Evolutionary conservation across 441 rosid genomes (phyloP).

Genomic region (Melastoma candidum): DNA sequence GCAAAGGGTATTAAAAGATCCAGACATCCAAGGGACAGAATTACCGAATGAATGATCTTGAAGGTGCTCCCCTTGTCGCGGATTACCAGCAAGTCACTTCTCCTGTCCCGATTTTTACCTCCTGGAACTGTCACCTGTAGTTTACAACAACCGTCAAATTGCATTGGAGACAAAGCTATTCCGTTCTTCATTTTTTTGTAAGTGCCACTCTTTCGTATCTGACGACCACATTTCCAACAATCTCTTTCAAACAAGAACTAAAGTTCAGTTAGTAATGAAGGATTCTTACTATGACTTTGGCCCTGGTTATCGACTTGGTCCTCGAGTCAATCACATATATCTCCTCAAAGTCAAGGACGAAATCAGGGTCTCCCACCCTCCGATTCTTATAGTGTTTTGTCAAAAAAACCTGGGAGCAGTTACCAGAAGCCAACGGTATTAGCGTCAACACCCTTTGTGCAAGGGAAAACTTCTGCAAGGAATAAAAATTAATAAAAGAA

Average conservation of each 20-base stretch:
- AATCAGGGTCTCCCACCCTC: conserved; percentile 69
- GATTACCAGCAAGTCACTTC: conserved; percentile 67
- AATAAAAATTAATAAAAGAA: no score
- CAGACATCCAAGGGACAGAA: conserved; percentile 4
- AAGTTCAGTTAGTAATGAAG: neutral
- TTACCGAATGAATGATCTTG: conserved; percentile 58
- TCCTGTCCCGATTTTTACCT: conserved; percentile 75
- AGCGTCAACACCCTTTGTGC: neutral
- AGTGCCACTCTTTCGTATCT: no score
- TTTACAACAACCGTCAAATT: neutral
- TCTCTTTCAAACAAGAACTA: neutral
- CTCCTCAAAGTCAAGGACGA: conserved; percentile 90
- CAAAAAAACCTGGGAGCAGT: conserved; percentile 56
- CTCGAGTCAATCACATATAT: conserved; percentile 81
- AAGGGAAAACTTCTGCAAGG: no score
- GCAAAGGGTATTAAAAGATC: neutral
- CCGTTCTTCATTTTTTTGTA: no score
- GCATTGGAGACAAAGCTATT: no score
- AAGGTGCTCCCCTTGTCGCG: conserved; percentile 71
- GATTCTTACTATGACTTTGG: conserved; percentile 63
- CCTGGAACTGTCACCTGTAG: conserved; percentile 69
- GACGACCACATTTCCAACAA: no score
- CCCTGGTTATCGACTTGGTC: conserved; percentile 85
- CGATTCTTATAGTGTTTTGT: conserved; percentile 75
- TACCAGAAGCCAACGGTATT: neutral